Evolutionary conservation across 306 rosid genomes (phyloP).

Genomic region (Inga oerstediana): DNA sequence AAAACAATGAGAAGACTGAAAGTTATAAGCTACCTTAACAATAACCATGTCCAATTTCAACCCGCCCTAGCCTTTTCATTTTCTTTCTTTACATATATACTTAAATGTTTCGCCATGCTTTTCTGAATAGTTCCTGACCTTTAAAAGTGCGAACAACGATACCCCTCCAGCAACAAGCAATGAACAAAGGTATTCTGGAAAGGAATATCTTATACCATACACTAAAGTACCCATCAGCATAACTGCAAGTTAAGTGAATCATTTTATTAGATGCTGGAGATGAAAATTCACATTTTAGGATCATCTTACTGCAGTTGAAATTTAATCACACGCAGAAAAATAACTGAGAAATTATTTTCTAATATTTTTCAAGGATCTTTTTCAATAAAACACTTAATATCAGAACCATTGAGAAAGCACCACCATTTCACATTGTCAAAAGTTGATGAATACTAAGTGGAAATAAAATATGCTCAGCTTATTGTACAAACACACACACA

Average conservation of each 20-base stretch:
- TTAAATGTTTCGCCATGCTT: neutral
- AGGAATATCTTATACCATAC: slow-evolving; percentile 73
- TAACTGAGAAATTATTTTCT: neutral
- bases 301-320: slow-evolving; percentile 6
- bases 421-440: slow-evolving; percentile 20
- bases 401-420: neutral
- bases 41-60: neutral
- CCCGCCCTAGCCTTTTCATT: neutral
- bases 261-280: slow-evolving; percentile 20
- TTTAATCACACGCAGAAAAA: neutral
- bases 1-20: slow-evolving; percentile 5
- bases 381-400: neutral
- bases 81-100: neutral
- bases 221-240: slow-evolving; percentile 96
- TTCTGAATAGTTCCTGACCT: slow-evolving; percentile 52
- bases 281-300: slow-evolving; percentile 14
- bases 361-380: slow-evolving; percentile 5
- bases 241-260: slow-evolving; percentile 59
- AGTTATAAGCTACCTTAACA: neutral
- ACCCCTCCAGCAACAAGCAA: slow-evolving; percentile 99
- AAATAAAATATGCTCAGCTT: neutral
- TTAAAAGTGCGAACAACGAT: slow-evolving; percentile 85
- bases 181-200: slow-evolving; percentile 84
- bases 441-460: neutral
- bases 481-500: too few relatives aligned